Base-by-base conservation (phyloP, 2,329 filamentous ascomycete species). In the Alternaria solani region DNA sequence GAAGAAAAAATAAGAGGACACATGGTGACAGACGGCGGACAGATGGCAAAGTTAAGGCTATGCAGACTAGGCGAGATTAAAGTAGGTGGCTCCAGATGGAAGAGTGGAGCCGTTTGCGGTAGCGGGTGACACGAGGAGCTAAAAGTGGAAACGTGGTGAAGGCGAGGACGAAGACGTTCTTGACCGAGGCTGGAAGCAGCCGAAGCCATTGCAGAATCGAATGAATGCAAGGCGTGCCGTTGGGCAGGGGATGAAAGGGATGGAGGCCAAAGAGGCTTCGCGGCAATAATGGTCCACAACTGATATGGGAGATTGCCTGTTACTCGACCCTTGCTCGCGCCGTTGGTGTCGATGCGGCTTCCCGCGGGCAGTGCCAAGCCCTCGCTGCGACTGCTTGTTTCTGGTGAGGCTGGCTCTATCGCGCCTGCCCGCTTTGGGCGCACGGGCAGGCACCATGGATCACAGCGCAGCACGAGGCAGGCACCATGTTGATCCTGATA, bases 221-320 rank as follows among this genome's bases (percentile, higher is more conserved):
- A n/a, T n/a, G n/a, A 9, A 14, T 51, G 48, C 48, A 39, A 36
- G 48, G 48, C 48, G 36, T 38, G 18, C 20, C 39, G 34, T 20
- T 16, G 46, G 25, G 14, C 46, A 49, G 32, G 32, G 46, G 36
- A 52, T 52, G 5, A 42, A 39, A 32, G 49, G 49, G 49, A 52
- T 18, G 20, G 47, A 32, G 39, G 23, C 32, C 32, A 49, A 30
- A 38, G 14, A 49, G 46, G 42, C 20, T 18, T 12, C 38, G 36
- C 36, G 36, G 53, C 30, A 18, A 42, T 32, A 23, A 20, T 43
- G n/a, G 26, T 34, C 20, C 20, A 7, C 38, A 25, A 42, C 46
- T 51, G 57, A 51, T 56, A 56, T 42, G 44, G 52, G 57, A 59
- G 46, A 59, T 59, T 59, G 23, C 25, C 34, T 51, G 7, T 41